These are phyloP conservation scores for Teratosphaeria viscida DNA, from an alignment of 2,329 filamentous ascomycete species.

Conservation along the genomic window DNA sequence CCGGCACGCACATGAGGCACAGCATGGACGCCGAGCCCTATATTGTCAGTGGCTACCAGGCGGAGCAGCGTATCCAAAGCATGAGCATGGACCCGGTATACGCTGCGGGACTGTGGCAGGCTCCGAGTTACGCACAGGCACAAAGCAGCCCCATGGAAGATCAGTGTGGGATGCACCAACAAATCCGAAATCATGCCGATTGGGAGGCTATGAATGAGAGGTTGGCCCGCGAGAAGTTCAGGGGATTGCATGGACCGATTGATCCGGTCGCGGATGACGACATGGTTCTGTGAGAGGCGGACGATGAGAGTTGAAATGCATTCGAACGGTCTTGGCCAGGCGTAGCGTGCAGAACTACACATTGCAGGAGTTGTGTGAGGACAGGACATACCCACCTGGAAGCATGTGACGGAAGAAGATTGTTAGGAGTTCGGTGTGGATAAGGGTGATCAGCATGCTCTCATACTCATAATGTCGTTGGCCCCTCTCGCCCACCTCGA, in stretches of 20 bases:
- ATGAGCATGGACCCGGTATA: slow-evolving; percentile 62
- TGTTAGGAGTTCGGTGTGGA: not conserved
- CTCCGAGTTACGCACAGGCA: slow-evolving; percentile 22
- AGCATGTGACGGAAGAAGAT: not conserved
- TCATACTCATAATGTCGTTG: not conserved
- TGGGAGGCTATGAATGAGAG: slow-evolving; percentile 37
- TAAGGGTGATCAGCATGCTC: not conserved
- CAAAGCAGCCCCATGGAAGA: slow-evolving; percentile 50
- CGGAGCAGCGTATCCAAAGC: slow-evolving; percentile 45
- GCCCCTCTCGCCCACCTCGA: too few species aligned
- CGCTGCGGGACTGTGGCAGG: slow-evolving; percentile 28
- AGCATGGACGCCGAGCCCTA: slow-evolving; percentile 57
- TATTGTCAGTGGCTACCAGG: slow-evolving; percentile 63
- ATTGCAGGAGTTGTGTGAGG: not conserved
- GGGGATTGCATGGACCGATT: slow-evolving; percentile 6
- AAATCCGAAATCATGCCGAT: slow-evolving; percentile 41
- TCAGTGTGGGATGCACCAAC: slow-evolving; percentile 55
- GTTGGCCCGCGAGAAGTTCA: slow-evolving; percentile 10
- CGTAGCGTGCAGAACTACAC: not conserved
- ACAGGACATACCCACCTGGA: not conserved
- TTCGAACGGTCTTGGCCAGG: not conserved
- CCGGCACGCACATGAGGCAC: not conserved
- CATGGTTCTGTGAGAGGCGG: slow-evolving; percentile 20
- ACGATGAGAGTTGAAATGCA: not conserved
- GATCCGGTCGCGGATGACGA: slow-evolving; percentile 15